Conservation (phyloP, 1,284 basidiomycete genomes). For the Heterobasidion irregulare region DNA sequence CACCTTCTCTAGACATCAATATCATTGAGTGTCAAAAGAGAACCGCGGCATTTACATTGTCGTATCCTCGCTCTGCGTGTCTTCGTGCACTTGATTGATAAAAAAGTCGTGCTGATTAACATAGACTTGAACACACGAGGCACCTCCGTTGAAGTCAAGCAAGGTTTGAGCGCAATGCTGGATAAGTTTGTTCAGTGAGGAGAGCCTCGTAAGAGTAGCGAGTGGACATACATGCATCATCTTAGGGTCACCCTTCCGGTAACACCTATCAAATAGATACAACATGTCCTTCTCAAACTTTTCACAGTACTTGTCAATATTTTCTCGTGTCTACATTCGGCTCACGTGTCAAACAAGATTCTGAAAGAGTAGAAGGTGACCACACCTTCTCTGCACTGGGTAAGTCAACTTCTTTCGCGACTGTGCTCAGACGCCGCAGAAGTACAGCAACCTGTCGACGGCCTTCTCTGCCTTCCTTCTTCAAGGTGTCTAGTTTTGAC, state of each 20-base stretch:
- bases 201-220: background rate
- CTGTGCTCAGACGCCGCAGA: slow-evolving; percentile 78
- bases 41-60: slow-evolving; percentile 39
- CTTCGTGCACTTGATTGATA: slow-evolving; percentile 78
- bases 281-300: slow-evolving; percentile 99
- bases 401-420: slow-evolving; percentile 90
- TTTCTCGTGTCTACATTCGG: slow-evolving; percentile 64
- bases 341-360: background rate
- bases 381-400: slow-evolving; percentile 72
- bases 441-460: slow-evolving; percentile 86
- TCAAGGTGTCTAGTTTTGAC: slow-evolving; percentile 66
- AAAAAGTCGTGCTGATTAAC: slow-evolving; percentile 99
- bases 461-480: slow-evolving; percentile 85
- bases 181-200: slow-evolving; percentile 1
- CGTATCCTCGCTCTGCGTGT: slow-evolving; percentile 45
- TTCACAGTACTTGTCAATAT: slow-evolving; percentile 94
- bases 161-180: slow-evolving; percentile 97
- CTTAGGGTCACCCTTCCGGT: slow-evolving; percentile 94
- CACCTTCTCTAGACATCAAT: slow-evolving; percentile 47
- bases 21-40: background rate
- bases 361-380: background rate
- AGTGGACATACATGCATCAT: slow-evolving; percentile 85
- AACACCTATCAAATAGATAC: slow-evolving; percentile 90
- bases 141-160: slow-evolving; percentile 96
- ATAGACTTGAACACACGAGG: slow-evolving; percentile 96